Evolutionary conservation across 169 alveolate species (phyloP).

Genomic region (Eimeria nieschulzi): DNA sequence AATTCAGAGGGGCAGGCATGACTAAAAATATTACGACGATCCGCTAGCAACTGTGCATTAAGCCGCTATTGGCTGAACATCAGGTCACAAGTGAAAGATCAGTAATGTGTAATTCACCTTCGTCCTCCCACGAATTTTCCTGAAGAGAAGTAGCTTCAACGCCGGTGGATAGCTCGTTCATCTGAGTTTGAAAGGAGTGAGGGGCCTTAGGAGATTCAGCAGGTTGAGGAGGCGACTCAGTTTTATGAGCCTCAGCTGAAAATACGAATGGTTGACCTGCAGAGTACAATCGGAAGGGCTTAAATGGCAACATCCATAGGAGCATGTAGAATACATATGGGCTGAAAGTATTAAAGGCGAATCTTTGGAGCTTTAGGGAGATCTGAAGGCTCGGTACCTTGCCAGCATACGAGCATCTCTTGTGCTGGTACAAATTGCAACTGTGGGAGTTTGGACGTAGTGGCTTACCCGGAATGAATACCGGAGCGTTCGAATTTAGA

Average conservation of each 20-base stretch:
- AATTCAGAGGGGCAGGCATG: background rate
- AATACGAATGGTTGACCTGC: constrained; percentile 3
- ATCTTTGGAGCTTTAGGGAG: background rate
- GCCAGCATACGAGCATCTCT: background rate
- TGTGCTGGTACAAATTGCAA: background rate
- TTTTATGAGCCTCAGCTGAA: background rate
- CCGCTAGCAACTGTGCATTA: background rate
- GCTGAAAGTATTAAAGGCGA: background rate
- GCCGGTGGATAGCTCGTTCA: background rate
- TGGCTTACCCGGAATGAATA: constrained; percentile 46
- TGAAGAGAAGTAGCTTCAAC: background rate
- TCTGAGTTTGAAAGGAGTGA: background rate
- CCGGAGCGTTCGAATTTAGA: constrained; percentile 54
- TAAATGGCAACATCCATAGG: background rate
- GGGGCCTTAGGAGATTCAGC: background rate
- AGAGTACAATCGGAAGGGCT: background rate
- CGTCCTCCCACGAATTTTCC: background rate
- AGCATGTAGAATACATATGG: background rate
- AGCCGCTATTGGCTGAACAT: background rate
- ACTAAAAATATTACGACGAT: background rate
- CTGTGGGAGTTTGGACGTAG: background rate
- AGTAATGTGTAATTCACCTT: background rate
- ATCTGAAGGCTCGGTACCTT: background rate
- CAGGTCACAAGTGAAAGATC: background rate
- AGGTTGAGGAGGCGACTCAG: background rate